phyloP scores from a whole-genome alignment of 129 eudicot species.

The Deinandra increscens region DNA sequence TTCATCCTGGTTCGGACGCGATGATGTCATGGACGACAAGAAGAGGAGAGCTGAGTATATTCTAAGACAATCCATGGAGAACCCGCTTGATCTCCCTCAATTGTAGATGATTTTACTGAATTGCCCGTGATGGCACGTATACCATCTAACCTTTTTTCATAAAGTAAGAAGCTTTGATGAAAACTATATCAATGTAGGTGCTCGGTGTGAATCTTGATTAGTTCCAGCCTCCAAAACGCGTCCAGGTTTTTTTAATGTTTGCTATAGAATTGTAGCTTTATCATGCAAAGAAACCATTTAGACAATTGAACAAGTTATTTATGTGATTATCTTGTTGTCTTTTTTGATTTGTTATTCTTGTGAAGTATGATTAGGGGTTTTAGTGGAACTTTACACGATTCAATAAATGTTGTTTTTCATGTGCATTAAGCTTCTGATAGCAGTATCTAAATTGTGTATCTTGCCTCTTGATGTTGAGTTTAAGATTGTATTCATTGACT shows the following conservation, averaged over 20 bases:
- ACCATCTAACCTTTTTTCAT: constrained; percentile 22
- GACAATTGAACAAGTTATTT: constrained; percentile 33
- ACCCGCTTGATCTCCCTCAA: constrained; percentile 70
- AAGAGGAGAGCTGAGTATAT: constrained; percentile 86
- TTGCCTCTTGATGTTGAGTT: constrained; percentile 11
- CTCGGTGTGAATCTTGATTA: constrained; percentile 42
- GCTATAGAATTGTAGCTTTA: constrained; percentile 32
- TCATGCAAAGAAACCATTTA: constrained; percentile 34
- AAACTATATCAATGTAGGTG: constrained; percentile 38
- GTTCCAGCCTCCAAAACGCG: constrained; percentile 30
- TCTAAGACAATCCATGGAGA: constrained; percentile 78
- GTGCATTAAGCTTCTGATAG: not conserved
- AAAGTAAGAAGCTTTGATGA: constrained; percentile 34
- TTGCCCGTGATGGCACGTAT: constrained; percentile 34
- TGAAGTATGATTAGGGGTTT: constrained; percentile 19
- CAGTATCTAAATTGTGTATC: constrained; percentile 19
- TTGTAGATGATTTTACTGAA: constrained; percentile 60
- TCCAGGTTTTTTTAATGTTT: constrained; percentile 36
- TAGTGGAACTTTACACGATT: constrained; percentile 13
- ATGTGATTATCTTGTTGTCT: constrained; percentile 31
- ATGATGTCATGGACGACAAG: constrained; percentile 88
- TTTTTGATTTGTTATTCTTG: constrained; percentile 4
- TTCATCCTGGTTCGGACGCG: constrained; percentile 62
- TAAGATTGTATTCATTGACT: not conserved
- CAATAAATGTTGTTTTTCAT: not conserved